Conservation (phyloP, 768 basidiomycete species). For the Gautieria morchelliformis region DNA sequence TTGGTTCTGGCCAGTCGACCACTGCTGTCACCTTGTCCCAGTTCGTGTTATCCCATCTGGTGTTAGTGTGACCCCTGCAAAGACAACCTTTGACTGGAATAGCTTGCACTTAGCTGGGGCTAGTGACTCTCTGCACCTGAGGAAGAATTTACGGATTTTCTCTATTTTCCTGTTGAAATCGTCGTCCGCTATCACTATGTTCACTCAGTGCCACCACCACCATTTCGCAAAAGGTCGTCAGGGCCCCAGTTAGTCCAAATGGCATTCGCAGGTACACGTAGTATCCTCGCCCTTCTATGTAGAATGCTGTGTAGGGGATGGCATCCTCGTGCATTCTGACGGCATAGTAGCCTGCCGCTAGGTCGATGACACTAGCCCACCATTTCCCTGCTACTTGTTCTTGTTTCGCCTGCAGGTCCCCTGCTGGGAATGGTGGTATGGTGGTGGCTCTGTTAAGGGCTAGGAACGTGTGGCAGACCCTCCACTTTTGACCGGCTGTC, state of each 20-base stretch:
- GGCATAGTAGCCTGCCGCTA: constrained; percentile 8
- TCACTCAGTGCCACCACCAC: constrained; percentile 9
- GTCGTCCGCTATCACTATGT: constrained; percentile 19
- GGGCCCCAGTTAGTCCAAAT: no score
- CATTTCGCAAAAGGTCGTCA: constrained; percentile 14
- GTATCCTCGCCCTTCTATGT: no score
- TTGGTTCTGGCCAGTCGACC: constrained; percentile 23
- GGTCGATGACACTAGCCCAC: constrained; percentile 20
- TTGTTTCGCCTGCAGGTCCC: constrained; percentile 33
- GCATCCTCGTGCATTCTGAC: not conserved
- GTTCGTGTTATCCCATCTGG: constrained; percentile 25
- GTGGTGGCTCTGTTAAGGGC: constrained; percentile 19
- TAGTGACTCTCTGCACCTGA: constrained; percentile 23
- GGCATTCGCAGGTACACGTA: no score
- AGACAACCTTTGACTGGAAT: constrained; percentile 28
- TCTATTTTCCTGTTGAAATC: constrained; percentile 20
- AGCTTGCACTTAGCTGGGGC: constrained; percentile 26
- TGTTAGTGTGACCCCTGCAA: constrained; percentile 26
- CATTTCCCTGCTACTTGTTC: constrained; percentile 19
- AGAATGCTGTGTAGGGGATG: constrained; percentile 8
- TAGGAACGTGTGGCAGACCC: no score
- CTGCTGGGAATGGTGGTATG: constrained; percentile 14
- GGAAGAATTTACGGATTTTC: constrained; percentile 20
- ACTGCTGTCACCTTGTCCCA: constrained; percentile 29
- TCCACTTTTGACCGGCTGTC: constrained; percentile 22